These are phyloP conservation scores for Pholiota molesta DNA, from an alignment of 768 basidiomycete species.

Conservation along the genomic window DNA sequence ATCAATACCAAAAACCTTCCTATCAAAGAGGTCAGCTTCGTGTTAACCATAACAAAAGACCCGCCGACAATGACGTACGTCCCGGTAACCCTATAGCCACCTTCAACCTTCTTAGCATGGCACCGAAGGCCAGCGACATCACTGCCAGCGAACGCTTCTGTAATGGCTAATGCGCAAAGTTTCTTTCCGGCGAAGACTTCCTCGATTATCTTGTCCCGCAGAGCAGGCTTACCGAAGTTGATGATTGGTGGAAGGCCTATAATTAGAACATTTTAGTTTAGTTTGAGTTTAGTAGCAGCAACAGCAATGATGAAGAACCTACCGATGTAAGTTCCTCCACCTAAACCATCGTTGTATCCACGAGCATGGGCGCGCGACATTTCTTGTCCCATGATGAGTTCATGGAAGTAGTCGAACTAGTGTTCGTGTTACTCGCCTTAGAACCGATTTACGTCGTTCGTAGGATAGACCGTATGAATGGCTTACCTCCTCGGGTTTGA, in stretches of 20 bases:
- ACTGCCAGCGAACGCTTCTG: conserved; percentile 84
- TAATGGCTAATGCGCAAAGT: conserved; percentile 77
- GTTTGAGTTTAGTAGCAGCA: not conserved
- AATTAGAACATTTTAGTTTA: not conserved
- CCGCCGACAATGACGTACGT: conserved; percentile 49
- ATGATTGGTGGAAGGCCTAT: conserved; percentile 72
- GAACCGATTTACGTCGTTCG: not conserved
- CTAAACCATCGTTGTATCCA: conserved; percentile 77
- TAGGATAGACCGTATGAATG: not conserved
- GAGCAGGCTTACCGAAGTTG: conserved; percentile 72
- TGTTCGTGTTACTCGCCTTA: not conserved
- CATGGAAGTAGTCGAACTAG: conserved; percentile 78
- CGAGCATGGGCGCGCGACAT: conserved; percentile 68
- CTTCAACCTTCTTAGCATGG: conserved; percentile 70
- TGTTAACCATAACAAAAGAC: not conserved
- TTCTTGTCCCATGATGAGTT: conserved; percentile 75
- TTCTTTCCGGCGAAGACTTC: conserved; percentile 66
- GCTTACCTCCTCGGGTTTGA: conserved; percentile 73
- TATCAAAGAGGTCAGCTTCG: conserved; percentile 7
- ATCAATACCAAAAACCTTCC: conserved; percentile 40
- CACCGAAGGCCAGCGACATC: conserved; percentile 76
- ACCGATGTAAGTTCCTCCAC: conserved; percentile 43
- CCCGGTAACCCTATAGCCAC: conserved; percentile 81
- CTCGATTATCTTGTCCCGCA: conserved; percentile 62
- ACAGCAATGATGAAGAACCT: not conserved